phyloP scores from a whole-genome alignment of 306 rosid species.

The Spatholobus suberectus region DNA sequence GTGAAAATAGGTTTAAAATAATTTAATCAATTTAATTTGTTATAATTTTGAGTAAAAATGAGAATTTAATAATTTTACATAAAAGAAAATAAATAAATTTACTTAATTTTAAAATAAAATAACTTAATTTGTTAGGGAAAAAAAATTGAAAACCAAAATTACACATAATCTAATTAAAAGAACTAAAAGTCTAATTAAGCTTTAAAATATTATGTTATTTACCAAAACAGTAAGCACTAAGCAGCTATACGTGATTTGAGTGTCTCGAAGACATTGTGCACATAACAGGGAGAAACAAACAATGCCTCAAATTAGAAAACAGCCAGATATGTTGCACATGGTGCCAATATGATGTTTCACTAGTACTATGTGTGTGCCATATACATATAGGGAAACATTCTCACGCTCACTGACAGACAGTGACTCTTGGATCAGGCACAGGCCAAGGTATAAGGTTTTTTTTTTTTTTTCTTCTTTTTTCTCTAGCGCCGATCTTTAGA shows the following conservation, averaged over 20 bases:
- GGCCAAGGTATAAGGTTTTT: conserved; percentile 15
- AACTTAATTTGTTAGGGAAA: neutral
- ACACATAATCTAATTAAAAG: neutral
- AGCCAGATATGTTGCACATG: conserved; percentile 22
- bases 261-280: neutral
- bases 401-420: conserved; percentile 83
- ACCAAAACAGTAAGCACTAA: neutral
- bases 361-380: neutral
- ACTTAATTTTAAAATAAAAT: neutral
- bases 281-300: neutral
- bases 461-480: neutral
- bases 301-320: conserved; percentile 21
- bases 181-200: neutral
- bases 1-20: neutral
- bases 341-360: conserved; percentile 13
- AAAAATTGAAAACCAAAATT: neutral
- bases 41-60: neutral
- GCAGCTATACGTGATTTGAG: neutral
- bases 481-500: conserved; percentile 68
- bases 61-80: neutral
- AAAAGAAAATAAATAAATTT: neutral
- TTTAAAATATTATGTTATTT: neutral
- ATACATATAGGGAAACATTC: conserved; percentile 56
- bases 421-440: conserved; percentile 71
- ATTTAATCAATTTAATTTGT: neutral